A percentile compares a stretch with the other conserved stretches of the same genome.
Evolutionary conservation across 805 yeast species (phyloP).

Genomic region (Myxozyma melibiosi): DNA sequence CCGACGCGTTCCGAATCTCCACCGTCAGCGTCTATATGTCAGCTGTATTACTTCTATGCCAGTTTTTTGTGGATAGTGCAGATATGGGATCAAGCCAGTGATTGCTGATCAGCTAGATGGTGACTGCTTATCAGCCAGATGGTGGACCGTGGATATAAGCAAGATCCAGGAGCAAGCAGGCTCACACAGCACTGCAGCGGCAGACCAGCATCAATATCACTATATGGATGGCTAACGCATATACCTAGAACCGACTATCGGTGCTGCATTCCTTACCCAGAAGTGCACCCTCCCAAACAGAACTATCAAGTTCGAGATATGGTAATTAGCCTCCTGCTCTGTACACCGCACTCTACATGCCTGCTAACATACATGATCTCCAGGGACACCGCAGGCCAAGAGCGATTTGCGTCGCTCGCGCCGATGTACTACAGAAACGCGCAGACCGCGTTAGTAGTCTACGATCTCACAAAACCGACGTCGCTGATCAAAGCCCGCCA

Average conservation of each 20-base stretch:
- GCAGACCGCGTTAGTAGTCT: constrained; percentile 95
- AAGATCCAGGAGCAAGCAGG: no score
- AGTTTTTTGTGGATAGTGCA: no score
- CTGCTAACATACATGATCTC: not conserved
- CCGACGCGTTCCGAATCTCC: no score
- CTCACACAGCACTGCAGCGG: no score
- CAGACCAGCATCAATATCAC: no score
- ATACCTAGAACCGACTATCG: constrained; percentile 82
- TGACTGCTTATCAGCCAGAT: no score
- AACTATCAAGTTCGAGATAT: constrained; percentile 87
- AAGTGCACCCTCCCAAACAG: constrained; percentile 83
- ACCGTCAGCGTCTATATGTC: no score
- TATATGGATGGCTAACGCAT: not conserved
- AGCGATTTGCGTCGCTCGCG: constrained; percentile 91
- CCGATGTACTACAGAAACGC: constrained; percentile 98
- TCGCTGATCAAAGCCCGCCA: constrained; percentile 95
- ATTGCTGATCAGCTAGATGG: no score
- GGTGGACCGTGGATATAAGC: no score
- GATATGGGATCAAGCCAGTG: no score
- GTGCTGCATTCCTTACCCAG: constrained; percentile 97
- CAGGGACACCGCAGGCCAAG: constrained; percentile 96
- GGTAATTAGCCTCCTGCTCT: constrained; percentile 48
- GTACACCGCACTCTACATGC: not conserved
- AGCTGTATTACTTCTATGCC: no score
- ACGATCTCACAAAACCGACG: constrained; percentile 95